Evolutionary conservation across 768 basidiomycete genomes (phyloP).

Genomic region (Tylopilus cervinicoccineus): DNA sequence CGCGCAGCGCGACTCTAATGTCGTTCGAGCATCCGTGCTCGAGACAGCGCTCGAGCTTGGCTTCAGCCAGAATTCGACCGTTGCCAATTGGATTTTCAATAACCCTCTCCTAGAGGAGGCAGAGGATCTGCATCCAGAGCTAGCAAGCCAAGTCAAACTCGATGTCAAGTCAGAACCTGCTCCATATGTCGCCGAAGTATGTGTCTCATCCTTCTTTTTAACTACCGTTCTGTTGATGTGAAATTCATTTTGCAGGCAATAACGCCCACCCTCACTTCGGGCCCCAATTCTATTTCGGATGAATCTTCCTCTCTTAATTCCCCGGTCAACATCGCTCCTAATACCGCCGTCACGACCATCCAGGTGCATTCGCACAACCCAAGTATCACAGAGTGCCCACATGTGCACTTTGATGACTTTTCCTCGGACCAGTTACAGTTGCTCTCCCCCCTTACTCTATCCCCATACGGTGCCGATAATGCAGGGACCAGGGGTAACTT

Average conservation of each 20-base stretch:
- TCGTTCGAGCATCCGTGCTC: conserved; percentile 68
- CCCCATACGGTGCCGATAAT: conserved; percentile 5
- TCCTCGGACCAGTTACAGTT: conserved; percentile 28
- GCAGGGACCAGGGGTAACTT: neutral
- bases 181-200: conserved; percentile 28
- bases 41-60: conserved; percentile 71
- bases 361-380: conserved; percentile 27
- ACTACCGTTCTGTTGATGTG: conserved; percentile 5
- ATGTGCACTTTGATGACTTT: conserved; percentile 30
- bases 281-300: conserved; percentile 41
- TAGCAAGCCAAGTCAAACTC: neutral
- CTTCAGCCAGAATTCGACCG: conserved; percentile 51
- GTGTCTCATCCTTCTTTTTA: conserved; percentile 5
- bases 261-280: conserved; percentile 36
- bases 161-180: conserved; percentile 9
- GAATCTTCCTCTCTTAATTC: conserved; percentile 35
- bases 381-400: conserved; percentile 27
- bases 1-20: conserved; percentile 46
- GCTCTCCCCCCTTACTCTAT: conserved; percentile 20
- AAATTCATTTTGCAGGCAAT: conserved; percentile 17
- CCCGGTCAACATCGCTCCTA: conserved; percentile 17
- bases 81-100: conserved; percentile 72
- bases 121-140: conserved; percentile 35
- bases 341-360: conserved; percentile 11
- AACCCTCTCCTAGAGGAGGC: conserved; percentile 55